Evolutionary conservation across 345 rosid species (phyloP), one percentile per base, ranked within the genome.

Genomic region (Arabidopsis suecica): DNA sequence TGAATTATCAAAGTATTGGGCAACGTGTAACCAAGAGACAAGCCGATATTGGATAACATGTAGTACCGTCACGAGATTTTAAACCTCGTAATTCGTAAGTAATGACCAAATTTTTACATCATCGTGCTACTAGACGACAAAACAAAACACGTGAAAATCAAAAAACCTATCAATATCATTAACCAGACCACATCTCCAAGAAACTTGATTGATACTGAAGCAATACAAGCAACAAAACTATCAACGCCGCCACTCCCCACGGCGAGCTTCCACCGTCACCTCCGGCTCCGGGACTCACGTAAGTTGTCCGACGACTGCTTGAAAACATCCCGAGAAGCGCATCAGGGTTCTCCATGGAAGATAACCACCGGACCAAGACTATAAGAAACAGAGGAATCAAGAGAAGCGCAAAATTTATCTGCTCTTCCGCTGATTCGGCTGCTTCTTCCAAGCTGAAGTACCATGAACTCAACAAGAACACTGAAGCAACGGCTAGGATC

Each of bases 201-300:
- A 90, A 85, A 55, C 76, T 59, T n/a, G 97, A 89, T 67, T 87
- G 99, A 68, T 71, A 92, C 66, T 86, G 88, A 68, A 88, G 60
- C 86, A 95, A 75, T 48, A 95, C 71, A 34, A 95, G 88, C 14
- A 92, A 65, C 78, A 95, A 13, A 68, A 90, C 88, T 41, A 95
- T 92, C 33, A 91, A 45, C 58, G 91, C 99, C 12, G 96, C 97
- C 73, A 91, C 99, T 4, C 84, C 89, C 99, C 99, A 94, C 4
- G 98, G 98, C 11, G 95, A 91, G 80, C 86, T 78, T 9, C 97
- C 98, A 71, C 90, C 96, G 5, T 86, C 78, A 56, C 83, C 91
- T 2, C 92, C 79, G 7, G 89, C 91, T 1, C 91, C 70, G 5
- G 91, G 88, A 5, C 2, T 65, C 45, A 61, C 45, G 78, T 86